These are phyloP conservation scores for Beta corolliflora DNA, from an alignment of 179 eudicot species.

Conservation along the genomic window DNA sequence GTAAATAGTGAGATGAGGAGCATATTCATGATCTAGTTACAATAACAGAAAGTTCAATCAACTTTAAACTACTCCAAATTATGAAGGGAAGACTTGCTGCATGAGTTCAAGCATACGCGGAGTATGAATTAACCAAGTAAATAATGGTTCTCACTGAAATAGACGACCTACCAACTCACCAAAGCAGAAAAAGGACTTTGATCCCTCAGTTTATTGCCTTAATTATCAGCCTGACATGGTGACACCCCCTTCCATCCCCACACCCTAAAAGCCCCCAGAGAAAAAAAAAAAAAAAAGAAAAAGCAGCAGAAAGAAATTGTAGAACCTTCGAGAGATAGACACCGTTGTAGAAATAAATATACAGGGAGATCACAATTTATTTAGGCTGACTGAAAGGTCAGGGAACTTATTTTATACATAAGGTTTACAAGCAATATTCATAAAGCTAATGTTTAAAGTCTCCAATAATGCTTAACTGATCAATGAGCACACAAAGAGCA, in stretches of 20 bases:
- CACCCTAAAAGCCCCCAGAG: no score
- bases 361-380: background rate
- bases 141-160: background rate
- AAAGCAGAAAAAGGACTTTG: background rate
- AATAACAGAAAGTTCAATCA: background rate
- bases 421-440: background rate
- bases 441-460: background rate
- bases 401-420: background rate
- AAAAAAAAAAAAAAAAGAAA: background rate
- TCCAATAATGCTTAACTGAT: background rate
- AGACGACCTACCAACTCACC: background rate
- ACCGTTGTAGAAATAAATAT: background rate
- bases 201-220: background rate
- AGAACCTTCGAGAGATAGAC: background rate
- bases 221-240: background rate
- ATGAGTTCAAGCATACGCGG: background rate
- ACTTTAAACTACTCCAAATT: background rate
- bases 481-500: conserved; percentile 3
- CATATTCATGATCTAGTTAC: background rate
- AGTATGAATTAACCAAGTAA: background rate
- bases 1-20: background rate
- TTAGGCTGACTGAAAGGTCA: background rate
- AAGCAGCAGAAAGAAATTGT: background rate
- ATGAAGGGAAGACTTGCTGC: background rate
- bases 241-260: background rate